Conservation (phyloP, 1,284 basidiomycete genomes). For the Gastroboletus turbinatus region DNA sequence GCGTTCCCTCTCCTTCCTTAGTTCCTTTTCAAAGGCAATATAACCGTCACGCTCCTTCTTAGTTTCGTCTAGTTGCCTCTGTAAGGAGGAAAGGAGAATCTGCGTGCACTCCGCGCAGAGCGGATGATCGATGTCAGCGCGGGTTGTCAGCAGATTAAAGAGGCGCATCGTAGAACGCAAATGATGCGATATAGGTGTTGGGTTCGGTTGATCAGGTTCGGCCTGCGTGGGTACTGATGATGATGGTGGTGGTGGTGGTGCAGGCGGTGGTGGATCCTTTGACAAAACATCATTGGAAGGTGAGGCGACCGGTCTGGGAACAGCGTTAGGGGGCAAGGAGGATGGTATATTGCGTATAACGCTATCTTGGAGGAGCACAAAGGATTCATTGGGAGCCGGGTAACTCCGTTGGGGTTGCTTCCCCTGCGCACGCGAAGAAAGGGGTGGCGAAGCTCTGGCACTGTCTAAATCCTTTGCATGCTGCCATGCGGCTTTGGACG, state of each 20-base stretch:
- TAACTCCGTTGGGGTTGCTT: constrained; percentile 55
- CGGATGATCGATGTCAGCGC: constrained; percentile 90
- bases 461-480: constrained; percentile 43
- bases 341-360: constrained; percentile 64
- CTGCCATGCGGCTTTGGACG: constrained; percentile 62
- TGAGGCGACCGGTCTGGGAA: constrained; percentile 41
- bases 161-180: constrained; percentile 72
- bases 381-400: constrained; percentile 76
- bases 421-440: constrained; percentile 48
- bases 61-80: constrained; percentile 84
- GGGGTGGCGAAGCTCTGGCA: constrained; percentile 39
- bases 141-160: constrained; percentile 76
- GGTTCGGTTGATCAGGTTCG: constrained; percentile 54
- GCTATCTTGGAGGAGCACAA: constrained; percentile 86
- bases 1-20: constrained; percentile 69
- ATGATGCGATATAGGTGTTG: constrained; percentile 78
- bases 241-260: constrained; percentile 16
- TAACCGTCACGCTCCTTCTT: constrained; percentile 92
- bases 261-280: constrained; percentile 19
- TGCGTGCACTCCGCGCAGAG: constrained; percentile 94
- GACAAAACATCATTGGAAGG: constrained; percentile 32
- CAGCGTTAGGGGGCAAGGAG: constrained; percentile 38
- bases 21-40: constrained; percentile 86
- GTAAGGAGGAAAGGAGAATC: constrained; percentile 74
- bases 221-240: constrained; percentile 32